Evolutionary conservation across 2,329 filamentous ascomycete genomes (phyloP).

Genomic region (Aspergillus ibericus): DNA sequence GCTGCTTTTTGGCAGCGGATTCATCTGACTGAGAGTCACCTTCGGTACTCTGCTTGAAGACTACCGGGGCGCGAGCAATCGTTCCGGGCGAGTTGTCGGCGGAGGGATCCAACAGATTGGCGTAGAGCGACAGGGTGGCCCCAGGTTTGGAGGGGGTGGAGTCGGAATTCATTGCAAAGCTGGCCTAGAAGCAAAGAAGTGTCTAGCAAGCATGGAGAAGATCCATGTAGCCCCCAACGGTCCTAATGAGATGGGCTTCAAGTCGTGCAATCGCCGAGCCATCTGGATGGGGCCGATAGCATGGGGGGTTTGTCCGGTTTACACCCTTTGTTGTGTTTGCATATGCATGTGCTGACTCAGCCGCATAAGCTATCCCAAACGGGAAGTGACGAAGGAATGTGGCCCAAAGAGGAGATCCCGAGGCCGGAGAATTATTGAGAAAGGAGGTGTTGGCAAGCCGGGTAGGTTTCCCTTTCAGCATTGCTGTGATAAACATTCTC

Average conservation of each 20-base stretch:
- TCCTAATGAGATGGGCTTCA: not conserved
- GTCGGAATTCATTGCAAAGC: conserved; percentile 33
- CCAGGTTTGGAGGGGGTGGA: conserved; percentile 38
- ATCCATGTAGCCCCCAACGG: not conserved
- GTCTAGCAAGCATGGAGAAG: not conserved
- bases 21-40: conserved; percentile 51
- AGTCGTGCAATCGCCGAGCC: not conserved
- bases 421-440: not conserved
- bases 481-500: not conserved
- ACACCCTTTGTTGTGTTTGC: conserved; percentile 7
- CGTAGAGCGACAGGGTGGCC: conserved; percentile 71
- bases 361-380: not conserved
- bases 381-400: not conserved
- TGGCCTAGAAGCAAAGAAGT: not conserved
- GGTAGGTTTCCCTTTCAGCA: not conserved
- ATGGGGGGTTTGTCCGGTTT: conserved; percentile 17
- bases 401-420: conserved; percentile 1
- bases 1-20: conserved; percentile 62
- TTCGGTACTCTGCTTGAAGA: conserved; percentile 62
- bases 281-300: not conserved
- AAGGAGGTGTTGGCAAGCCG: not conserved
- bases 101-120: conserved; percentile 69
- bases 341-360: conserved; percentile 1
- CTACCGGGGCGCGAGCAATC: conserved; percentile 74
- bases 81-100: conserved; percentile 53